Percentiles rank a stretch among this genome's conserved stretches.
Conservation (phyloP, 352 stramenopile genomes). For the Globisporangium splendens region DNA sequence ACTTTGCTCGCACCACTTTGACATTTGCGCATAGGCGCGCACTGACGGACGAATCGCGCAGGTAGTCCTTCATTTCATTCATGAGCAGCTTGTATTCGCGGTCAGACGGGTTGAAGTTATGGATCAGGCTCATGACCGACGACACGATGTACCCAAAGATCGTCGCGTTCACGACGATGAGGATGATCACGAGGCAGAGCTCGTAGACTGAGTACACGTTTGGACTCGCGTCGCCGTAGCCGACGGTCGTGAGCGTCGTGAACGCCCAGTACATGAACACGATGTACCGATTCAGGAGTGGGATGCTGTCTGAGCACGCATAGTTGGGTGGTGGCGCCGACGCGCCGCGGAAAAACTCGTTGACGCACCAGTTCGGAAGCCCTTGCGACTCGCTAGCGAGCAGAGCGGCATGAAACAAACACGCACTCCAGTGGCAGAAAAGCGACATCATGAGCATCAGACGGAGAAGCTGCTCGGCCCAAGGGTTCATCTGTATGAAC, state of each 20-base stretch:
- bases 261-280: constrained; percentile 87
- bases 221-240: constrained; percentile 78
- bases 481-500: constrained; percentile 51
- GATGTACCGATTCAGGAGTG: constrained; percentile 64
- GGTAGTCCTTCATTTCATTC: constrained; percentile 87
- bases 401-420: constrained; percentile 75
- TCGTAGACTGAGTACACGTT: constrained; percentile 75
- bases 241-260: constrained; percentile 89
- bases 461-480: constrained; percentile 62
- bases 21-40: constrained; percentile 58
- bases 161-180: constrained; percentile 79
- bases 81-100: constrained; percentile 73
- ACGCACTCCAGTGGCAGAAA: constrained; percentile 86
- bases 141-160: constrained; percentile 83
- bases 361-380: constrained; percentile 50
- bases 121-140: constrained; percentile 78
- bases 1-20: constrained; percentile 38
- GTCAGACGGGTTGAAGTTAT: constrained; percentile 71
- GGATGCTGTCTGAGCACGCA: constrained; percentile 38
- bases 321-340: constrained; percentile 2
- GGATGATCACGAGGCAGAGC: constrained; percentile 60
- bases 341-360: constrained; percentile 34
- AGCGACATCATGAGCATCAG: constrained; percentile 75
- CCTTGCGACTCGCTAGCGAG: constrained; percentile 45
- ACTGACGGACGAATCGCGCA: constrained; percentile 60